Evolutionary conservation across 495 filamentous ascomycete species (phyloP), one percentile per base, ranked within the genome.

Genomic region (Peziza echinospora): DNA sequence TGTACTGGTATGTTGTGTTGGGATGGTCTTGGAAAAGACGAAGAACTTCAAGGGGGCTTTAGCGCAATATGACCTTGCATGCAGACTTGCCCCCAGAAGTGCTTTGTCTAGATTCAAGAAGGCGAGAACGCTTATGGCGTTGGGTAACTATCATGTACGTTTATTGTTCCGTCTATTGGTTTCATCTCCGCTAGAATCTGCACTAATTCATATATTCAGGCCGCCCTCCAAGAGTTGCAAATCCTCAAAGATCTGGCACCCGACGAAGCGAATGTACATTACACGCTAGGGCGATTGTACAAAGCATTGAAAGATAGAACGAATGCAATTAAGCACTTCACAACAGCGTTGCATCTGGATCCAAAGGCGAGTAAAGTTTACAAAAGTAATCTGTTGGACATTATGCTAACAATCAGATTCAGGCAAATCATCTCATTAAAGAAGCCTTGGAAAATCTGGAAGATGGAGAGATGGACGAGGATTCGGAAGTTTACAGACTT

Each of bases 221-320:
- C 73, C 30, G 89, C 89, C 2, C 63, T 89, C 30, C 64, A 66
- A 21, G 89, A 97, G 56, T 65, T 97, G 41, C 73, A 77, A 60
- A 68, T 85, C 9, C 64, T 96, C 48, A 84, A 87, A 59, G 84
- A 92, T 49, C 68, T 91, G 46, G 85, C 84, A 26, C 89, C 91
- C 1, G 84, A 97, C 55, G 86, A 92, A 58, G 83, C 91, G 19
- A 93, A 84, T 54, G 87, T 97, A 22, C 87, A 93, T 61, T 97
- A 89, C 64, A 68, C 86, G 28, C 71, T 96, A 3, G 89, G 85
- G 10, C 84, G 78, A 60, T 63, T 91, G 48, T 86, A 91, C 62
- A 93, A 91, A 65, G 70, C 66, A 50, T 52, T 92, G 47, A 72
- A 72, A 43, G 77, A 93, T 54, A 87, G 82, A 62, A 71, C 70